Conservation (phyloP, 192 early-diverging fungal species). For the Helicostylum pulchrum region DNA sequence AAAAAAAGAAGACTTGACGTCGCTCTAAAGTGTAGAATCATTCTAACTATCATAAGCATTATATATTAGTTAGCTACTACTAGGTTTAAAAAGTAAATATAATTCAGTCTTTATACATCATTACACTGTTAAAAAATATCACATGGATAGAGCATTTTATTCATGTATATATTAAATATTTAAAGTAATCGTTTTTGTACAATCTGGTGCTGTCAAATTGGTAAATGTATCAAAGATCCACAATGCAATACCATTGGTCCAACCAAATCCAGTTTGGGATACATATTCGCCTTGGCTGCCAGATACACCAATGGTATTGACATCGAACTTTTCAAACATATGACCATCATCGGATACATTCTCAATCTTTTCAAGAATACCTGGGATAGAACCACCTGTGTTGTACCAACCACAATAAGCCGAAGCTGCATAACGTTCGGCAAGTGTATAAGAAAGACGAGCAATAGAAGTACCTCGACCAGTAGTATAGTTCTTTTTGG, state of each 20-base stretch:
- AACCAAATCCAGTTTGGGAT: constrained; percentile 72
- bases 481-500: neutral
- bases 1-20: too few species aligned
- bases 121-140: too few species aligned
- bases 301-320: constrained; percentile 38
- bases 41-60: too few species aligned
- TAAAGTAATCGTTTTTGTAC: neutral
- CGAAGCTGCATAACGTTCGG: constrained; percentile 50
- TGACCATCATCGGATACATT: constrained; percentile 53
- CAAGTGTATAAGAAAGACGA: constrained; percentile 25
- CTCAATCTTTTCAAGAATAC: constrained; percentile 38
- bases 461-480: neutral
- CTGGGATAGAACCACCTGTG: constrained; percentile 61
- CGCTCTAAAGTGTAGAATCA: too few species aligned
- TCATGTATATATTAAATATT: too few species aligned
- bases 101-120: too few species aligned
- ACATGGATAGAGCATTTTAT: too few species aligned
- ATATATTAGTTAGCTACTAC: too few species aligned
- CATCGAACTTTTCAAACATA: constrained; percentile 77
- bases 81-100: too few species aligned
- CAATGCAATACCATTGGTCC: constrained; percentile 72
- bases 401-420: constrained; percentile 68
- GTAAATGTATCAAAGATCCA: constrained; percentile 52
- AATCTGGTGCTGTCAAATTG: constrained; percentile 26
- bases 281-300: constrained; percentile 68